Evolutionary conservation across 1,139 yeast genomes (phyloP), one percentile per base, ranked within the genome.

Genomic region (Suhomyces bokatorum): DNA sequence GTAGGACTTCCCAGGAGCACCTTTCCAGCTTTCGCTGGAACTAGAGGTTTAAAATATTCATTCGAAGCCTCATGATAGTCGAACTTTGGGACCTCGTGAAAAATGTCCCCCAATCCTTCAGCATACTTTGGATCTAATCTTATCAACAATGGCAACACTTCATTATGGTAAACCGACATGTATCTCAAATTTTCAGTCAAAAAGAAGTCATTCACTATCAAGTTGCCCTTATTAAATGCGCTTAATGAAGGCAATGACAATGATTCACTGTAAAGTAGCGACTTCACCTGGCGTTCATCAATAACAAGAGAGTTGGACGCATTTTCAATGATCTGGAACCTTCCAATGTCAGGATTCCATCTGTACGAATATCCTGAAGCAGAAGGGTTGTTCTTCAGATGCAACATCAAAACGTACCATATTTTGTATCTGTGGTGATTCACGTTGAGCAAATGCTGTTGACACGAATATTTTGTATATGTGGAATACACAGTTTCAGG

Each of bases 401-500:
- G 69, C 28, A 64, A 43, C 70, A 69, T 66, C 41, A 70, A 59
- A 15, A 58, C 55, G 44, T 55, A 66, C 75, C 76, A 58, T 37
- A 70, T 63, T 46, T 64, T 67, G 49, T 70, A 70, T 30, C 75
- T 46, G 47, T 63, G 69, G 41, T 70, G 75, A 39, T 66, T 68
- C 20, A 70, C 76, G 45, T 69, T 66, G 16, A 55, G 49, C 28
- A 70, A 53, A 55, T 70, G 76, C 47, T 70, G 76, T 43, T 64
- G 72, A 44, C 75, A 69, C 6, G 74, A 68, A 46, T 69, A 70
- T 46, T 70, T 70, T 22, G 76, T 70, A 44, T 70, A 70, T 2
- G 76, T 70, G 6, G 73, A 67, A 49, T 70, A 70, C 3, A 70
- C 75, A 0, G 75, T 69, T 43, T 69, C 69, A 1, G 75, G 75